phyloP scores from a whole-genome alignment of 108 stramenopile genomes.

The Cyclotella distinguenda region DNA sequence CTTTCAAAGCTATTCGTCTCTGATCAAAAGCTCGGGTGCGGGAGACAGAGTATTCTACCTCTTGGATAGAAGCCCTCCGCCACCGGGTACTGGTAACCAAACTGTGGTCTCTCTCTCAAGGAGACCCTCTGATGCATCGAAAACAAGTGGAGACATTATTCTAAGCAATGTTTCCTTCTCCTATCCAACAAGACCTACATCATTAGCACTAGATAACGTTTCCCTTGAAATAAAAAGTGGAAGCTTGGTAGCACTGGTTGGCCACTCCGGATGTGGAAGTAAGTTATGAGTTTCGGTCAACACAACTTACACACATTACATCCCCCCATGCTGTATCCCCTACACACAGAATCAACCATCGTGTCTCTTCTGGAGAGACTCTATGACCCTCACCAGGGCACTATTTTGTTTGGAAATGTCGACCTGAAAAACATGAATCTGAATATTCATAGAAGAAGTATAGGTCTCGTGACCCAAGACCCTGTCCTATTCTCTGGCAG shows the following conservation, averaged over 20 bases:
- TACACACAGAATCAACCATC: slow-evolving; percentile 65
- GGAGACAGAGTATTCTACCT: slow-evolving; percentile 92
- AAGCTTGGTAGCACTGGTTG: slow-evolving; percentile 90
- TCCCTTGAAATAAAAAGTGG: slow-evolving; percentile 76
- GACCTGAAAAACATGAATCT: slow-evolving; percentile 79
- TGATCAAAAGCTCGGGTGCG: slow-evolving; percentile 90
- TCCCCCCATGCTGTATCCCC: neutral
- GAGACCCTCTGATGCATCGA: neutral
- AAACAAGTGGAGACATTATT: slow-evolving; percentile 20
- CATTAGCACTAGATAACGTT: slow-evolving; percentile 64
- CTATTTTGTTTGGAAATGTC: slow-evolving; percentile 74
- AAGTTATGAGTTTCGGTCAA: no score
- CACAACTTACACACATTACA: neutral
- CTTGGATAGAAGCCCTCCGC: slow-evolving; percentile 69
- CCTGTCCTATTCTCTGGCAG: slow-evolving; percentile 72
- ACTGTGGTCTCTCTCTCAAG: slow-evolving; percentile 29
- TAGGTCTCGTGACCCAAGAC: slow-evolving; percentile 96
- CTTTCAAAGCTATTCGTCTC: slow-evolving; percentile 85
- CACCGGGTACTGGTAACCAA: slow-evolving; percentile 69
- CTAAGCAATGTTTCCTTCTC: slow-evolving; percentile 81
- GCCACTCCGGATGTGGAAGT: slow-evolving; percentile 86
- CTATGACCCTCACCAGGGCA: slow-evolving; percentile 88
- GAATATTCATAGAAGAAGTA: slow-evolving; percentile 58
- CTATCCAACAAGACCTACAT: slow-evolving; percentile 89
- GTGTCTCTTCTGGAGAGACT: slow-evolving; percentile 89